Evolutionary conservation across 208 protist species (phyloP).

Genomic region (Tetramitus jugosus): DNA sequence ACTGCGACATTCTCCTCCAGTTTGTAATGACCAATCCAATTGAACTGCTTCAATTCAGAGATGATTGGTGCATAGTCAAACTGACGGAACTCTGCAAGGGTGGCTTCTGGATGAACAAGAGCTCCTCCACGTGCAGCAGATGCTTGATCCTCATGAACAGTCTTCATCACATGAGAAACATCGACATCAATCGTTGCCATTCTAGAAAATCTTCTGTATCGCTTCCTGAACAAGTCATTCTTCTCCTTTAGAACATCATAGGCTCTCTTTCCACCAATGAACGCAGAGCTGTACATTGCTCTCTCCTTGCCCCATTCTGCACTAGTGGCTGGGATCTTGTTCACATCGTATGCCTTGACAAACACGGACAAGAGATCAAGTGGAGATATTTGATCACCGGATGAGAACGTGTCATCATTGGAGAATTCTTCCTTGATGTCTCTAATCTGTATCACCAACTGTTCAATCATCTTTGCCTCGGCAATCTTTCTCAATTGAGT

Average conservation of each 20-base stretch:
- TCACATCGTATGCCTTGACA: background rate
- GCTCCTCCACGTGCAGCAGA: too few relatives aligned
- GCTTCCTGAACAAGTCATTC: background rate
- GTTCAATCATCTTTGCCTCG: background rate
- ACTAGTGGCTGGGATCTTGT: background rate
- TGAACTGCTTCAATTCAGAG: too few relatives aligned
- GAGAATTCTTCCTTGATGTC: background rate
- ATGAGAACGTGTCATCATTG: background rate
- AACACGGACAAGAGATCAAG: background rate
- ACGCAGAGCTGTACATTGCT: background rate
- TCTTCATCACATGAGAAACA: background rate
- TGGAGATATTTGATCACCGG: background rate
- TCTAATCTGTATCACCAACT: background rate
- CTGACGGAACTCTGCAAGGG: too few relatives aligned
- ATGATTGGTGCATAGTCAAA: too few relatives aligned
- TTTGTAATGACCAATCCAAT: too few relatives aligned
- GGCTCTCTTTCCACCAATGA: background rate
- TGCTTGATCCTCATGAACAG: too few relatives aligned
- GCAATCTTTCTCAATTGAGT: conserved; percentile 5
- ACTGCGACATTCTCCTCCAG: too few relatives aligned
- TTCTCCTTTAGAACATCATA: conserved; percentile 2
- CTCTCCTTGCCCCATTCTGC: conserved; percentile 4
- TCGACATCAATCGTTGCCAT: background rate
- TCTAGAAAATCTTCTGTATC: background rate
- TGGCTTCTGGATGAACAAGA: too few relatives aligned